Conservation (phyloP, 75 land plant species). For the Picea sitchensis region DNA sequence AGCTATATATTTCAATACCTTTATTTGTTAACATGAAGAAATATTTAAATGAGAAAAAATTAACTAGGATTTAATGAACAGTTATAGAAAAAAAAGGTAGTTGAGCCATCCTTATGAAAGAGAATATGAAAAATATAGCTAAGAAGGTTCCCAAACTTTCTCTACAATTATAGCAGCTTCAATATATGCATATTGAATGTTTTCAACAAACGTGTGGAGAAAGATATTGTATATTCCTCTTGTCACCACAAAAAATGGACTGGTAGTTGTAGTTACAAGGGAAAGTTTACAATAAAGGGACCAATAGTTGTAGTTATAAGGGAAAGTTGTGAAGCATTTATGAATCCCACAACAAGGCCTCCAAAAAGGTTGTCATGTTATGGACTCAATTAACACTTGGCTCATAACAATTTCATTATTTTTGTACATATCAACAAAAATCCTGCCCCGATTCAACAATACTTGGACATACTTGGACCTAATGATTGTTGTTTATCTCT, state of each 20-base stretch:
- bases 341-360: constrained; percentile 84
- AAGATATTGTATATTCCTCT: constrained; percentile 95
- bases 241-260: constrained; percentile 56
- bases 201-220: constrained; percentile 97
- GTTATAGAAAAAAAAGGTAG: background rate
- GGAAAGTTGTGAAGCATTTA: constrained; percentile 93
- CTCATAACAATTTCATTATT: too few species aligned
- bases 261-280: too few species aligned
- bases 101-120: background rate
- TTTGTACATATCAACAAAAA: too few species aligned
- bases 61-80: too few species aligned
- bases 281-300: constrained; percentile 55
- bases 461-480: too few species aligned
- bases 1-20: background rate
- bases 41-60: background rate
- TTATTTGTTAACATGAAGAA: background rate
- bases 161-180: constrained; percentile 99
- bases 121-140: background rate
- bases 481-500: too few species aligned
- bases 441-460: too few species aligned
- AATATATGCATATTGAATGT: constrained; percentile 98
- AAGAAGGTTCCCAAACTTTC: constrained; percentile 52
- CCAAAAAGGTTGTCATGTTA: constrained; percentile 98
- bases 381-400: constrained; percentile 65
- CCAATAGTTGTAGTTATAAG: constrained; percentile 88